Conservation (phyloP, 2,329 filamentous ascomycete species). For the Alternaria consortialis region DNA sequence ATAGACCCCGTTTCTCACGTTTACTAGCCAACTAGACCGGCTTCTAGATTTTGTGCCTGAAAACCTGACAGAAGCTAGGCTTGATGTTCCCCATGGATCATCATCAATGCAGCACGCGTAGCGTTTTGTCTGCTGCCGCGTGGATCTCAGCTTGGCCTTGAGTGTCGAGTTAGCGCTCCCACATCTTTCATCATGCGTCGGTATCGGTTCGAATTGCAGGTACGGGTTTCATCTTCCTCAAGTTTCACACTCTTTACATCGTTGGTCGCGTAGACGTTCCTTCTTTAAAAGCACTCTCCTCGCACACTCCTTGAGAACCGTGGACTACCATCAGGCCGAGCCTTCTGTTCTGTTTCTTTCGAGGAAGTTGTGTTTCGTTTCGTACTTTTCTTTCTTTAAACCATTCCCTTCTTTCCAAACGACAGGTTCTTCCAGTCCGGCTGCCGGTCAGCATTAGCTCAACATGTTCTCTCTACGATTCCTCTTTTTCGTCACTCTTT, state of each 20-base stretch:
- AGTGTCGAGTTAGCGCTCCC: slow-evolving; percentile 27
- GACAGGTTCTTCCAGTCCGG: slow-evolving; percentile 35
- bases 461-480: slow-evolving; percentile 50
- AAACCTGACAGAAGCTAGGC: slow-evolving; percentile 17
- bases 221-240: slow-evolving; percentile 30
- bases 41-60: slow-evolving; percentile 20
- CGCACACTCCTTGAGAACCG: slow-evolving; percentile 36
- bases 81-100: slow-evolving; percentile 14
- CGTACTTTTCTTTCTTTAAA: slow-evolving; percentile 29
- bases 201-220: slow-evolving; percentile 17
- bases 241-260: slow-evolving; percentile 26
- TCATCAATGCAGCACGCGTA: slow-evolving; percentile 26
- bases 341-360: slow-evolving; percentile 35
- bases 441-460: slow-evolving; percentile 51
- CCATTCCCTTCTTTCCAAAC: slow-evolving; percentile 30
- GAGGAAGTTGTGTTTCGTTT: slow-evolving; percentile 33
- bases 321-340: slow-evolving; percentile 43
- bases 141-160: slow-evolving; percentile 25
- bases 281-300: slow-evolving; percentile 40
- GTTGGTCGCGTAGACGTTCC: slow-evolving; percentile 24
- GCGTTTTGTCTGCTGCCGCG: slow-evolving; percentile 31
- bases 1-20: slow-evolving; percentile 24
- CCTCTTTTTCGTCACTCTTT: slow-evolving; percentile 58
- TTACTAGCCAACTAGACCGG: slow-evolving; percentile 16
- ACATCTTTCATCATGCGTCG: slow-evolving; percentile 34